Evolutionary conservation across 805 yeast species (phyloP).

Genomic region (Debaryomyces prosopidis): DNA sequence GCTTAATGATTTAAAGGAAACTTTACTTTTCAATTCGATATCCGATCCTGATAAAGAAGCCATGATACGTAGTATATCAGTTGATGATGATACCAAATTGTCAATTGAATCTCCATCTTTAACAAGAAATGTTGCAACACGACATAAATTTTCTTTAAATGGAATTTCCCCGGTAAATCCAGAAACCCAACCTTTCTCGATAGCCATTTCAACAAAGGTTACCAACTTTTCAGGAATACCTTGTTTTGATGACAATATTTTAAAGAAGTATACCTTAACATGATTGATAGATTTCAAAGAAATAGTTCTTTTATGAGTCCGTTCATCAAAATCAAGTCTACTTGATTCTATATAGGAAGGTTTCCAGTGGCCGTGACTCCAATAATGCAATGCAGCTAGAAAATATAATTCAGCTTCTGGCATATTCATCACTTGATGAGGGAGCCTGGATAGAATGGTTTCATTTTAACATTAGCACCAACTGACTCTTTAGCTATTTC

Average conservation of each 20-base stretch:
- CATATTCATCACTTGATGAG: slow-evolving; percentile 8
- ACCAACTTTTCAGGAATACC: slow-evolving; percentile 8
- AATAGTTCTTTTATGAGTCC: neutral
- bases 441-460: slow-evolving; percentile 10
- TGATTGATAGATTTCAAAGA: slow-evolving; percentile 3
- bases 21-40: slow-evolving; percentile 2
- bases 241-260: slow-evolving; percentile 6
- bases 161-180: slow-evolving; percentile 5
- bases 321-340: slow-evolving; percentile 5
- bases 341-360: slow-evolving; percentile 2
- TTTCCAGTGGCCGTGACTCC: slow-evolving; percentile 1
- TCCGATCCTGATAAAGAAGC: slow-evolving; percentile 6
- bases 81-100: slow-evolving; percentile 5
- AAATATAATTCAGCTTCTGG: slow-evolving; percentile 4
- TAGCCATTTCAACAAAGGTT: slow-evolving; percentile 15
- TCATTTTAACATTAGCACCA: neutral
- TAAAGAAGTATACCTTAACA: slow-evolving; percentile 5
- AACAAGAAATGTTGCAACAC: slow-evolving; percentile 4
- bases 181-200: slow-evolving; percentile 9
- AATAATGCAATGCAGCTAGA: slow-evolving; percentile 7
- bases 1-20: slow-evolving; percentile 8
- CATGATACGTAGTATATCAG: slow-evolving; percentile 11
- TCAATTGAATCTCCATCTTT: slow-evolving; percentile 5
- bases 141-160: slow-evolving; percentile 9
- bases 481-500: neutral